Percentiles rank a stretch among this genome's conserved stretches.
Conservation (phyloP, 164 flowering plant genomes). For the Chimonanthus salicifolius region DNA sequence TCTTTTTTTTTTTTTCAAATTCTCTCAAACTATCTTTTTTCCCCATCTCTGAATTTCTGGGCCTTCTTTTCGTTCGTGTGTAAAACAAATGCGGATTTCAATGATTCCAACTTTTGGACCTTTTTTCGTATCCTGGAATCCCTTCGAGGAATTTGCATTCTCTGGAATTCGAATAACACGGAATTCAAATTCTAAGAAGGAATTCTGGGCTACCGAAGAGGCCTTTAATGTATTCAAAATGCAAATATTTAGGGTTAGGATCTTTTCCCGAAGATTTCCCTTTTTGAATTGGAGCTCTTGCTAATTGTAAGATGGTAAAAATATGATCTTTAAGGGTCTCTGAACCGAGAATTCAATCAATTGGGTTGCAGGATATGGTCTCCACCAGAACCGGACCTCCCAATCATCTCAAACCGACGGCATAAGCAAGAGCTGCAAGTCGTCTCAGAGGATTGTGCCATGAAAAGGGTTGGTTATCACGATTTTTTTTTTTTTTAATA, state of each 20-base stretch:
- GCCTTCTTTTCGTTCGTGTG: not conserved
- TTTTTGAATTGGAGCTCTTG: not conserved
- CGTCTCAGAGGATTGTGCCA: constrained; percentile 46
- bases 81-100: too few species aligned
- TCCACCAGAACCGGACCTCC: constrained; percentile 41
- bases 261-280: not conserved
- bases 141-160: too few species aligned
- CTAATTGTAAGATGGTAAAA: not conserved
- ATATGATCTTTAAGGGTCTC: not conserved
- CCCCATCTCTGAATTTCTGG: not conserved
- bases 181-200: too few species aligned
- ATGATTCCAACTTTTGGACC: not conserved
- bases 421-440: constrained; percentile 60
- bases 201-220: too few species aligned
- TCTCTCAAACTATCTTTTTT: too few species aligned
- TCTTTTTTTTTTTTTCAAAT: not conserved
- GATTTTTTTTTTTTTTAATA: not conserved
- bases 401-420: constrained; percentile 38
- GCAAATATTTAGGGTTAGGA: not conserved
- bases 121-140: too few species aligned
- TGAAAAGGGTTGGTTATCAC: constrained; percentile 30
- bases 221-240: not conserved
- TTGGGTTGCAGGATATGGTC: constrained; percentile 36
- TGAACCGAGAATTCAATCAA: not conserved
- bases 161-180: too few species aligned